Base-by-base conservation (phyloP, 2,329 filamentous ascomycete species). In the Paecilomyces sp. region DNA sequence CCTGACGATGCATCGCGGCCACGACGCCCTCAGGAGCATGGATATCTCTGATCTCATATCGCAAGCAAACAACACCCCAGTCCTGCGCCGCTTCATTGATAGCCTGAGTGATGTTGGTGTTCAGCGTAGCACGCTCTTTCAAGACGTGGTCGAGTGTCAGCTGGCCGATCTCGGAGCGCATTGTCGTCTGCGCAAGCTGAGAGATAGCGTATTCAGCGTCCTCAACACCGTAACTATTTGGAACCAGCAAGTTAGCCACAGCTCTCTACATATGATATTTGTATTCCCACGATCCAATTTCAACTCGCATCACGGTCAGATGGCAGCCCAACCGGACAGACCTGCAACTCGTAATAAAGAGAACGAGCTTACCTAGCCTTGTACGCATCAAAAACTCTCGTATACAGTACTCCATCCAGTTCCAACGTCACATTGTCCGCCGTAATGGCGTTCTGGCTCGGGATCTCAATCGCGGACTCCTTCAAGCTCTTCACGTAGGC, bases 121-220 rank as follows among this genome's bases (percentile, higher is more conserved):
- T 99, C 66, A 99, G 87, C 22, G 92, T 91, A 2, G 92, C 91
- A 64, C 94, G 91, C 82, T 99, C 94, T 76, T 97, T 97, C 60
- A 99, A 85, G 53, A 99, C 94, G 77, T 99, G 93, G 77, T 99
- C 94, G 68, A 99, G 89, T 0, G 91, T 90, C 61, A 99, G 83
- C 76, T 97, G 94, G 65, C 94, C 94, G 69, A 99, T 99, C 77
- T 99, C 94, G 70, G 90, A 95, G 70, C 94, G 91, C 94, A 99
- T 99, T 0, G 94, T 97, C 11, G 94, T 99, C 79, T 99, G 94
- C 15, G 94, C 94, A 54, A 99, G 88, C 74, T 99, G 94, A 8
- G 91, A 94, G 74, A 99, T 97, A 76, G 94, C 94, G 76, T 99
- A 99, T 75, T 99, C 94, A 63, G 94, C 93, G 73, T 99, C 94